Conservation (phyloP, 2,329 filamentous ascomycete genomes). For the Fusarium illudens region DNA sequence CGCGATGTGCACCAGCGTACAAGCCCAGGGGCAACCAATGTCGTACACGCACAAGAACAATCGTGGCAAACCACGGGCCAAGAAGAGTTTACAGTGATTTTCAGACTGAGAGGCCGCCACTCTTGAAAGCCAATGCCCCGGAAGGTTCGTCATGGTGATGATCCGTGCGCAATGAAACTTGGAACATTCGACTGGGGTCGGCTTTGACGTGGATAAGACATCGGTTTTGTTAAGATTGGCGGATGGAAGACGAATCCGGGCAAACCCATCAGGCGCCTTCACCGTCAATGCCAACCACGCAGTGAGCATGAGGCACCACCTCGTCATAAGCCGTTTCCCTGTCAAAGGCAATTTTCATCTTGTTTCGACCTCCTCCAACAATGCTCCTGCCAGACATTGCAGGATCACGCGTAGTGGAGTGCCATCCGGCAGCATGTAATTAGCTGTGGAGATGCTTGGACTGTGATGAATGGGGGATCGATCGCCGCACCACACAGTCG, state of each 20-base stretch:
- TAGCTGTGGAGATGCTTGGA: slow-evolving; percentile 31
- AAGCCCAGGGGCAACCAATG: not conserved
- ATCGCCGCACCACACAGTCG: slow-evolving; percentile 21
- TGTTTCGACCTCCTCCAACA: slow-evolving; percentile 1
- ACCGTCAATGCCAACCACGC: slow-evolving; percentile 14
- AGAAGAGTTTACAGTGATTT: not conserved
- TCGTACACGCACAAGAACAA: not conserved
- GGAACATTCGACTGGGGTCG: slow-evolving; percentile 18
- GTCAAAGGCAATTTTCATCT: not conserved
- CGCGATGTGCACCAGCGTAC: not conserved
- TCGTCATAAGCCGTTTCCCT: slow-evolving; percentile 9
- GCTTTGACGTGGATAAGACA: slow-evolving; percentile 6
- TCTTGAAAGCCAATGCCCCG: not conserved
- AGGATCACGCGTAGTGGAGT: slow-evolving; percentile 23
- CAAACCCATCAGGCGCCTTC: not conserved
- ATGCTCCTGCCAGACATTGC: slow-evolving; percentile 25
- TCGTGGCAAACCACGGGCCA: not conserved
- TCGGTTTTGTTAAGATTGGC: slow-evolving; percentile 6
- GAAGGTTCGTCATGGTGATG: slow-evolving; percentile 11
- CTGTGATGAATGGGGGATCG: slow-evolving; percentile 19
- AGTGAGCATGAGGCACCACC: slow-evolving; percentile 2
- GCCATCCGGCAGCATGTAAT: slow-evolving; percentile 27
- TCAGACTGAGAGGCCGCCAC: slow-evolving; percentile 4
- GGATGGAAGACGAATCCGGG: slow-evolving; percentile 15
- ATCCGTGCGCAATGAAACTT: slow-evolving; percentile 26